These are phyloP conservation scores for Mortierella sp. DNA, from an alignment of 371 early-diverging fungal species.

Conservation along the genomic window DNA sequence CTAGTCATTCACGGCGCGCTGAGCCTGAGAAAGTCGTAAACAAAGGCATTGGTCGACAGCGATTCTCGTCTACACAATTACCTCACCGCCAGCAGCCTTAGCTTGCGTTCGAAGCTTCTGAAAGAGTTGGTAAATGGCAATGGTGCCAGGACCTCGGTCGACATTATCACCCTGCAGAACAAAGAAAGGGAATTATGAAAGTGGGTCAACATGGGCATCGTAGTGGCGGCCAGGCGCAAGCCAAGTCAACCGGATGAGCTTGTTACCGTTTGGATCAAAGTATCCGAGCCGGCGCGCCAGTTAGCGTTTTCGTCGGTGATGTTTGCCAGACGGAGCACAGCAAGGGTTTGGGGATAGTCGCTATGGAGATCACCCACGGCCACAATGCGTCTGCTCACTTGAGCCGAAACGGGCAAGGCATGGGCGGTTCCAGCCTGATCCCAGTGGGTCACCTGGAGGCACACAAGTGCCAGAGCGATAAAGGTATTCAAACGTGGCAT, in stretches of 20 bases:
- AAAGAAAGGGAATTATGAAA: not conserved
- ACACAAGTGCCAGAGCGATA: constrained; percentile 9
- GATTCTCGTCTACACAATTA: constrained; percentile 3
- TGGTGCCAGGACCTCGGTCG: constrained; percentile 82
- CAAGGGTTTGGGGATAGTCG: constrained; percentile 67
- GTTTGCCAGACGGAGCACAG: constrained; percentile 70
- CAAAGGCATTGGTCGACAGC: not conserved
- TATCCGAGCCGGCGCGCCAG: constrained; percentile 72
- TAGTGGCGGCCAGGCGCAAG: not conserved
- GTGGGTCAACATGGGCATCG: not conserved
- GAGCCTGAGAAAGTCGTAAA: not conserved
- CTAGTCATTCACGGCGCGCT: too few relatives aligned
- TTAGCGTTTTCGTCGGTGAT: constrained; percentile 67
- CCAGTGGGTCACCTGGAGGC: constrained; percentile 12
- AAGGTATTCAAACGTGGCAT: constrained; percentile 11
- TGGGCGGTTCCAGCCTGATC: not conserved
- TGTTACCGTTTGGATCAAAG: constrained; percentile 68
- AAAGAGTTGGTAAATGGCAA: constrained; percentile 71
- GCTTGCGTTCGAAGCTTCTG: constrained; percentile 71
- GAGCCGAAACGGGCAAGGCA: too few relatives aligned
- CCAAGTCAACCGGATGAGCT: too few relatives aligned
- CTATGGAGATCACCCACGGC: constrained; percentile 89
- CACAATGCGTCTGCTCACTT: constrained; percentile 62
- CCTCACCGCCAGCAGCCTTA: constrained; percentile 62
- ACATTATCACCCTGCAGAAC: constrained; percentile 67